phyloP scores from a whole-genome alignment of 305 asterid species.

The Coffea humblotiana region DNA sequence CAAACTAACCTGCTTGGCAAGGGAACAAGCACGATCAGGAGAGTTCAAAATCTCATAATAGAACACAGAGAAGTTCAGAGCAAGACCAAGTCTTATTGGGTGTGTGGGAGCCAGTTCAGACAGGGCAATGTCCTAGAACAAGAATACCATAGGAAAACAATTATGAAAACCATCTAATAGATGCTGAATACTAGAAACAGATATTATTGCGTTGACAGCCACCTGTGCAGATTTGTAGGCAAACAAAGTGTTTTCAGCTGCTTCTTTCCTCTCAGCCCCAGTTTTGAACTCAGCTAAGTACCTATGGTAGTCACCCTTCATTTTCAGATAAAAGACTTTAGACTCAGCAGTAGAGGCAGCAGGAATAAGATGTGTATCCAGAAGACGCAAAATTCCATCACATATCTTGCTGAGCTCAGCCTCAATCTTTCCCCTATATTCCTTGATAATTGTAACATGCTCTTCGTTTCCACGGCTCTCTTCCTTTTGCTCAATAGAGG shows the following conservation, averaged over 20 bases:
- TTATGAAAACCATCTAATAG: background rate
- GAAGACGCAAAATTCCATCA: slow-evolving; percentile 28
- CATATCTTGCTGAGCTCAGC: slow-evolving; percentile 29
- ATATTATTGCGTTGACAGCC: background rate
- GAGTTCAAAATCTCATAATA: slow-evolving; percentile 33
- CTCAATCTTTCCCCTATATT: slow-evolving; percentile 27
- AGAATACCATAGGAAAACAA: slow-evolving; percentile 5
- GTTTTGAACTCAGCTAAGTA: slow-evolving; percentile 32
- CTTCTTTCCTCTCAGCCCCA: slow-evolving; percentile 32
- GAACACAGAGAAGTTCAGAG: slow-evolving; percentile 35
- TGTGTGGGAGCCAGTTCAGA: slow-evolving; percentile 31
- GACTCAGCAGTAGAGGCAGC: slow-evolving; percentile 26
- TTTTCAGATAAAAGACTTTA: slow-evolving; percentile 33
- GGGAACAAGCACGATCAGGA: slow-evolving; percentile 32
- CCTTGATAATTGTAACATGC: slow-evolving; percentile 24
- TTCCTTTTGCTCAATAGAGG: slow-evolving; percentile 36
- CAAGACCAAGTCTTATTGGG: slow-evolving; percentile 34
- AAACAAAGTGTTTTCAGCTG: slow-evolving; percentile 31
- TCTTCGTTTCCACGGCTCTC: slow-evolving; percentile 34
- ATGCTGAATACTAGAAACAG: background rate
- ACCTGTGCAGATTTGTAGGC: slow-evolving; percentile 37
- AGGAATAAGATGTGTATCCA: slow-evolving; percentile 26
- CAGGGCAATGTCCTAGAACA: slow-evolving; percentile 25
- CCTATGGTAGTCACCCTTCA: slow-evolving; percentile 36
- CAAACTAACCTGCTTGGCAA: slow-evolving; percentile 31